These are phyloP conservation scores for Talaromyces sp. DNA, from an alignment of 2,329 filamentous ascomycete genomes.

Conservation along the genomic window DNA sequence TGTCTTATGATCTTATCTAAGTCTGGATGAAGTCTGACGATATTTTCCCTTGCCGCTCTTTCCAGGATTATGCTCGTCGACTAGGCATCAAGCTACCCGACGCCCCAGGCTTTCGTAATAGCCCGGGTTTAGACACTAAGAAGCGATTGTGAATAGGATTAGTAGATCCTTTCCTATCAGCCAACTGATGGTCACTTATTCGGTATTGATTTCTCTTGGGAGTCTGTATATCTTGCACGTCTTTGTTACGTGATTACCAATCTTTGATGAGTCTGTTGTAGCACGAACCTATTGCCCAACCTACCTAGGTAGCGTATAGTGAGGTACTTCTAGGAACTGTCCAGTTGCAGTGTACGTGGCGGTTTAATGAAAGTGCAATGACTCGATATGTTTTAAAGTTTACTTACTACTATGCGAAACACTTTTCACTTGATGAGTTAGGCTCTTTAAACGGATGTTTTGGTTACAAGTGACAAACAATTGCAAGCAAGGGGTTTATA, in stretches of 20 bases:
- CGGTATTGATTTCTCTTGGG: background rate
- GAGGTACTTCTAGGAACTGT: background rate
- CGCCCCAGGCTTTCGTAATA: background rate
- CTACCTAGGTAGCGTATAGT: background rate
- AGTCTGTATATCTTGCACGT: background rate
- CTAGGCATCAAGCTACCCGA: slow-evolving; percentile 27
- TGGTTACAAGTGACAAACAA: background rate
- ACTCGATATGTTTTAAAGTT: background rate
- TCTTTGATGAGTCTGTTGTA: too few relatives aligned
- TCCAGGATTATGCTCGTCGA: slow-evolving; percentile 34
- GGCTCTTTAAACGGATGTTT: background rate
- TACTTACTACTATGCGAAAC: background rate
- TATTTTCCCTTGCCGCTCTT: background rate
- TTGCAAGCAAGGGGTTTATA: background rate
- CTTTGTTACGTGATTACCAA: too few relatives aligned
- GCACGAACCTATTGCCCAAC: background rate
- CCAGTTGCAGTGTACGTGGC: background rate
- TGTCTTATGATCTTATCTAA: slow-evolving; percentile 20
- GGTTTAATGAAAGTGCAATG: background rate
- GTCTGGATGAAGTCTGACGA: slow-evolving; percentile 42
- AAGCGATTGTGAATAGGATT: background rate
- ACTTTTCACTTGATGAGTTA: background rate
- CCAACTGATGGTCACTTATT: background rate
- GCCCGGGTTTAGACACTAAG: background rate
- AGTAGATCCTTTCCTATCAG: background rate